Evolutionary conservation across 352 stramenopile species (phyloP).

Genomic region (Phytophthora vignae): DNA sequence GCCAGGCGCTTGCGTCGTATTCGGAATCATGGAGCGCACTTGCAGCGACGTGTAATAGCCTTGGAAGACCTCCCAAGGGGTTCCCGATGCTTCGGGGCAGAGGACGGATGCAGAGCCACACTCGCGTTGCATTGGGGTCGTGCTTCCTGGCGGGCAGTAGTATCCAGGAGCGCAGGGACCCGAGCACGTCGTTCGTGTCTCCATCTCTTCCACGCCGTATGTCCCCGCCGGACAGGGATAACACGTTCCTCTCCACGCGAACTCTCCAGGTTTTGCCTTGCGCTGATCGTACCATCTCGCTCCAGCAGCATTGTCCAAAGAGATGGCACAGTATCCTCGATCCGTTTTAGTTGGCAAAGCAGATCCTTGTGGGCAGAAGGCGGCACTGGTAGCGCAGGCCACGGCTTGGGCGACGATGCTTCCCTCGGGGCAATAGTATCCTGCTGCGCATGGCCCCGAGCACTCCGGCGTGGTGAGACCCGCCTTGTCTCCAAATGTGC

Average conservation of each 20-base stretch:
- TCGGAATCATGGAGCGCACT: constrained; percentile 23
- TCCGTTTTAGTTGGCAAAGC: constrained; percentile 22
- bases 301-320: background rate
- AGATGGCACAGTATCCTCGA: constrained; percentile 48
- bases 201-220: constrained; percentile 53
- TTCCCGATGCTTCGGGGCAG: constrained; percentile 48
- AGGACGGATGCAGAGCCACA: constrained; percentile 59
- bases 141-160: constrained; percentile 69
- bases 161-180: constrained; percentile 72
- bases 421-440: constrained; percentile 72
- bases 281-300: constrained; percentile 41
- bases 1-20: constrained; percentile 22
- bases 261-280: constrained; percentile 54
- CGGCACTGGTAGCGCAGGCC: constrained; percentile 38
- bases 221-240: constrained; percentile 70
- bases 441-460: constrained; percentile 60
- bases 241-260: constrained; percentile 63
- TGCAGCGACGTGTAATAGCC: constrained; percentile 65
- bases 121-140: constrained; percentile 45
- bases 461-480: constrained; percentile 56
- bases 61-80: constrained; percentile 31
- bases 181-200: constrained; percentile 58
- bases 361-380: constrained; percentile 54
- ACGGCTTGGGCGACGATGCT: constrained; percentile 51
- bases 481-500: constrained; percentile 57